phyloP scores from a whole-genome alignment of 2,329 filamentous ascomycete species.

The Capronia coronata region DNA sequence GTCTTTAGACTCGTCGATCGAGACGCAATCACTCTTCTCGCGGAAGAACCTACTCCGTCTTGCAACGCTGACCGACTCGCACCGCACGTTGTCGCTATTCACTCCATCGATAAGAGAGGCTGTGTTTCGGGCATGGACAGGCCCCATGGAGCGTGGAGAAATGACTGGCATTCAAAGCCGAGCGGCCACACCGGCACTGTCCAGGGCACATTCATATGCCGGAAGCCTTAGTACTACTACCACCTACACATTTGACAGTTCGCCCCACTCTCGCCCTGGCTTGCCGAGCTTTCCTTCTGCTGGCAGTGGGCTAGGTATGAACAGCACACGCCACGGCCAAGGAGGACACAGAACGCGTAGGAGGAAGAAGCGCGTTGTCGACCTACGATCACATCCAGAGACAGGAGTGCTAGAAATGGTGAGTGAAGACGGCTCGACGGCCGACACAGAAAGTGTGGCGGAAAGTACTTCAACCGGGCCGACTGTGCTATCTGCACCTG shows the following conservation, averaged over 20 bases:
- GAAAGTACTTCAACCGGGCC: slow-evolving; percentile 40
- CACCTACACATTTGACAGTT: slow-evolving; percentile 67
- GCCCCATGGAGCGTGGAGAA: slow-evolving; percentile 65
- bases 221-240: slow-evolving; percentile 45
- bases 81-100: slow-evolving; percentile 83
- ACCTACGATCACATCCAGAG: slow-evolving; percentile 38
- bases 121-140: slow-evolving; percentile 88
- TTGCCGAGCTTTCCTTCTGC: slow-evolving; percentile 33
- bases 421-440: slow-evolving; percentile 37
- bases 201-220: slow-evolving; percentile 58
- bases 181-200: slow-evolving; percentile 47
- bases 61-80: slow-evolving; percentile 75
- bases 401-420: slow-evolving; percentile 38
- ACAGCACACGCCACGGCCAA: slow-evolving; percentile 40
- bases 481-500: slow-evolving; percentile 46
- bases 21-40: slow-evolving; percentile 85
- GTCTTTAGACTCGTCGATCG: slow-evolving; percentile 69
- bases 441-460: slow-evolving; percentile 31
- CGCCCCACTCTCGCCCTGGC: slow-evolving; percentile 57
- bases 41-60: slow-evolving; percentile 87
- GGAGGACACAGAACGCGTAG: slow-evolving; percentile 42
- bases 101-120: slow-evolving; percentile 86
- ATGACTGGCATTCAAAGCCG: slow-evolving; percentile 32
- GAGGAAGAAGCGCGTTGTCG: slow-evolving; percentile 46
- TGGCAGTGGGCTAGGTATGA: slow-evolving; percentile 37